phyloP scores from a whole-genome alignment of 768 basidiomycete genomes.

The Podaxis sp. region DNA sequence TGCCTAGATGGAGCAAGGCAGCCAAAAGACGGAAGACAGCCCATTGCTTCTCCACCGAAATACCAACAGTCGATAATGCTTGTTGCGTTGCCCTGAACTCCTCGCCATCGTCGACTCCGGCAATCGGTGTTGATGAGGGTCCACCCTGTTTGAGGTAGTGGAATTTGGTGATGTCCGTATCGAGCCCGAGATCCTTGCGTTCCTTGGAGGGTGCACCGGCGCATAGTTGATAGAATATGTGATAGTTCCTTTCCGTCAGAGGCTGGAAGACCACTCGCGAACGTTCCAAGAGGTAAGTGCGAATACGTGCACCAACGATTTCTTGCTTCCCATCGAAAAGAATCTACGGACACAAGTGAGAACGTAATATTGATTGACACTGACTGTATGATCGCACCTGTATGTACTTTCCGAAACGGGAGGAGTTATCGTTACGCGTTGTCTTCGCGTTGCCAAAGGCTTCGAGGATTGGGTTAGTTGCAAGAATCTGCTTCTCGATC shows the following conservation, averaged over 20 bases:
- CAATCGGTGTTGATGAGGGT: conserved; percentile 78
- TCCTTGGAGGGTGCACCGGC: conserved; percentile 95
- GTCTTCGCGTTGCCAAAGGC: conserved; percentile 99
- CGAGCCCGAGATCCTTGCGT: conserved; percentile 90
- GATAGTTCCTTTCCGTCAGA: conserved; percentile 95
- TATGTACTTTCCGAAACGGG: conserved; percentile 99
- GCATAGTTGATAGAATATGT: conserved; percentile 99
- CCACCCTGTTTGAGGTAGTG: conserved; percentile 94
- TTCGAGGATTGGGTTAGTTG: conserved; percentile 99
- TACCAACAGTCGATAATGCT: conserved; percentile 94
- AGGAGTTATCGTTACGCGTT: conserved; percentile 98
- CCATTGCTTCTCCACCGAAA: conserved; percentile 98
- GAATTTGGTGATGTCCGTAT: conserved; percentile 83
- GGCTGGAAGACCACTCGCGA: conserved; percentile 98
- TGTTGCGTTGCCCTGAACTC: conserved; percentile 94
- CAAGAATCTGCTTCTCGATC: conserved; percentile 95
- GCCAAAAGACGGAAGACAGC: conserved; percentile 93
- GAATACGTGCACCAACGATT: conserved; percentile 97
- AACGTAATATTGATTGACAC: conserved; percentile 6
- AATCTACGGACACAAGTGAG: conserved; percentile 55
- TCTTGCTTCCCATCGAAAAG: conserved; percentile 94
- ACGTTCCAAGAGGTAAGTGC: conserved; percentile 96
- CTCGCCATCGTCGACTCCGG: conserved; percentile 92
- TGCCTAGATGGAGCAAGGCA: conserved; percentile 94
- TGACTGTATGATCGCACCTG: conserved; percentile 56